A percentile compares a stretch with the other conserved stretches of the same genome.
Conservation (phyloP, 2,329 filamentous ascomycete genomes). For the Fusarium fujikuroi region DNA sequence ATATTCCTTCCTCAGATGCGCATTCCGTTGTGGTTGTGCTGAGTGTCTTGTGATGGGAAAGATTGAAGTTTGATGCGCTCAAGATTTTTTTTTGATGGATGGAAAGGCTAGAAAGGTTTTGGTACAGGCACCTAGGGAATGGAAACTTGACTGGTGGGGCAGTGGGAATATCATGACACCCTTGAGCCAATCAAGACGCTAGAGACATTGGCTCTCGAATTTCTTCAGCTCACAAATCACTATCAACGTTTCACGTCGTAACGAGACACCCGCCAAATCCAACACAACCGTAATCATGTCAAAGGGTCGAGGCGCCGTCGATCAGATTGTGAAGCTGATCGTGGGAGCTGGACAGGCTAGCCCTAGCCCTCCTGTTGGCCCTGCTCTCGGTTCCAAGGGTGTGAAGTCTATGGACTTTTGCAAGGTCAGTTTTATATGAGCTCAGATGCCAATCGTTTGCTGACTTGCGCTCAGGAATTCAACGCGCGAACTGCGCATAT, state of each 20-base stretch:
- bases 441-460: slow-evolving; percentile 12
- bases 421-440: slow-evolving; percentile 72
- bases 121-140: neutral
- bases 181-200: slow-evolving; percentile 39
- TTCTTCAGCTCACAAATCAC: slow-evolving; percentile 43
- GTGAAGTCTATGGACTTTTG: slow-evolving; percentile 99
- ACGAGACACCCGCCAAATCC: slow-evolving; percentile 15
- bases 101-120: neutral
- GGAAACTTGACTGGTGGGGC: slow-evolving; percentile 25
- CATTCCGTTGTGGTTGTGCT: neutral
- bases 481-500: slow-evolving; percentile 93
- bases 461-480: slow-evolving; percentile 76
- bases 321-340: slow-evolving; percentile 95
- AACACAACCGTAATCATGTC: slow-evolving; percentile 58
- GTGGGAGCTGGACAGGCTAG: slow-evolving; percentile 95
- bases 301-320: slow-evolving; percentile 58
- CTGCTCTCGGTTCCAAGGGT: slow-evolving; percentile 95
- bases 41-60: neutral
- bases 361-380: slow-evolving; percentile 94
- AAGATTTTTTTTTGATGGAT: slow-evolving; percentile 34
- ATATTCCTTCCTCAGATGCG: neutral
- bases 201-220: slow-evolving; percentile 34
- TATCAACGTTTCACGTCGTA: slow-evolving; percentile 2
- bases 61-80: neutral
- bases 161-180: slow-evolving; percentile 25